Evolutionary conservation across 495 filamentous ascomycete species (phyloP), one percentile per base, ranked within the genome.

Genomic region (Chaetomium cochliodes): DNA sequence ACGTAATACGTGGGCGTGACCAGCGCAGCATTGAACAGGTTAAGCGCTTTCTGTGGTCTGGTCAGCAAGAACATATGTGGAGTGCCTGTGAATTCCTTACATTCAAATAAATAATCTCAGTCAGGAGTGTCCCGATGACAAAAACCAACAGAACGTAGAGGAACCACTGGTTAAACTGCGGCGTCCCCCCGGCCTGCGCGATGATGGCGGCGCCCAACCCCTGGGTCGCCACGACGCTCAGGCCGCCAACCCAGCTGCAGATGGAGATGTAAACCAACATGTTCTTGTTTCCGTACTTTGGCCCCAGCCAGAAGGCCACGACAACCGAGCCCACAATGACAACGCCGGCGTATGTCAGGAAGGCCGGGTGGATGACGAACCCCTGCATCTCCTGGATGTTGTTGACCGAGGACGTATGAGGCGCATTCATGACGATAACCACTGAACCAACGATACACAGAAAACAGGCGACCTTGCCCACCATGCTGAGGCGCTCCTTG

Each of bases 1-100:
- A 98, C 94, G 73, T 98, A 98, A 77, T 98, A 98, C 5, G 94
- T 98, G 0, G 94, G 94, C 0, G 94, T 98, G 58, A 98, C 94
- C 63, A 98, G 84, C 2, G 94, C 94, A 33, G 94, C 96, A 72
- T 98, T 98, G 82, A 94, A 98, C 53, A 98, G 70, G 74, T 98
- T 98, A 47, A 98, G 83, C 20, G 94, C 94, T 97, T 98, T 98
- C 94, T 98, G 77, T 68, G 68, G 39, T 42, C 9, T 12, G 13
- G 64, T 79, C 56, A 79, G 80, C 53, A 68, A 56, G 42, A 26
- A 15, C 4, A 46, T 33, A 52, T 50, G 9, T 3, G 11, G 22
- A 13, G 37, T 42, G 11, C 26, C 6, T 13, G 3, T n/a, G 26
- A 18, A 28, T 4, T 82, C 8, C 92, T 81, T 80, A 97, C 94